Conservation (phyloP, 164 flowering plant genomes). For the Piper longum region DNA sequence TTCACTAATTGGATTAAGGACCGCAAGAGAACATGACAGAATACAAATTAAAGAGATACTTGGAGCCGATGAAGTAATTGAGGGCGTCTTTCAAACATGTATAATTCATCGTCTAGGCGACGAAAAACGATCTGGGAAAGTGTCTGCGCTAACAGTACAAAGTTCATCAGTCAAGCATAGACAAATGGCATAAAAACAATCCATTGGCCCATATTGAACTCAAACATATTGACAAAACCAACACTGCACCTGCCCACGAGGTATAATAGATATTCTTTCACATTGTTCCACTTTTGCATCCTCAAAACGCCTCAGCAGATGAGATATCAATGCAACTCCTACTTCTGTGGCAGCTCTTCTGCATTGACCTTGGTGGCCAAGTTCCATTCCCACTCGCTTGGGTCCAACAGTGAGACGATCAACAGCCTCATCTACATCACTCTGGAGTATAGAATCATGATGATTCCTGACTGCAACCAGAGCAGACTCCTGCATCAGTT, state of each 20-base stretch:
- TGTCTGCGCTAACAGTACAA: constrained; percentile 33
- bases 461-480: constrained; percentile 83
- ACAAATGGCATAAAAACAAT: background rate
- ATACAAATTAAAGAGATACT: constrained; percentile 16
- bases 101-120: constrained; percentile 82
- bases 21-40: background rate
- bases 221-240: constrained; percentile 3
- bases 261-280: constrained; percentile 72
- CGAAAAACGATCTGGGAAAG: constrained; percentile 76
- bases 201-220: background rate
- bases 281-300: constrained; percentile 73
- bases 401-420: constrained; percentile 95
- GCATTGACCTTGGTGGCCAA: constrained; percentile 86
- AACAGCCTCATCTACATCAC: constrained; percentile 88
- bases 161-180: background rate
- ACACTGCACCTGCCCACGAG: constrained; percentile 72
- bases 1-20: background rate
- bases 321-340: constrained; percentile 82
- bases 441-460: constrained; percentile 56
- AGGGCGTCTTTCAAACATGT: constrained; percentile 80
- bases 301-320: constrained; percentile 60
- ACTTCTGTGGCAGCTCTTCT: constrained; percentile 86
- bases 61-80: constrained; percentile 94
- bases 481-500: constrained; percentile 92
- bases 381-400: constrained; percentile 56